Evolutionary conservation across 2,329 filamentous ascomycete species (phyloP).

Genomic region (Sordariomycetes sp.): DNA sequence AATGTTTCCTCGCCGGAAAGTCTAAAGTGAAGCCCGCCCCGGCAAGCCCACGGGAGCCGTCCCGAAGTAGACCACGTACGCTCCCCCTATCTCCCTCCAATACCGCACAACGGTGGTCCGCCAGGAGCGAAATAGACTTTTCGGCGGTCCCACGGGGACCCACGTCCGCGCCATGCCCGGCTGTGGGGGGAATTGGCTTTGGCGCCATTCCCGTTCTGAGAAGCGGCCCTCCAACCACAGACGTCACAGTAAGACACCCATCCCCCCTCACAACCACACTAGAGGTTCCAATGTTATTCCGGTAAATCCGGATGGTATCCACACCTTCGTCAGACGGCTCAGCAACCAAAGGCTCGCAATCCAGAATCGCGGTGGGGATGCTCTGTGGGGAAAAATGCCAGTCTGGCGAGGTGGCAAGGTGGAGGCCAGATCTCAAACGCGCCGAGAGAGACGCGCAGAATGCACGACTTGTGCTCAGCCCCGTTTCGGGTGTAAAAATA

Average conservation of each 20-base stretch:
- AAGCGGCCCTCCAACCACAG: not conserved
- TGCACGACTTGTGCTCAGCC: not conserved
- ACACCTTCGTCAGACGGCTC: not conserved
- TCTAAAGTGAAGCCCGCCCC: not conserved
- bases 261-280: not conserved
- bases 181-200: not conserved
- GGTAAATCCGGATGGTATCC: not conserved
- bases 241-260: not conserved
- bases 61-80: not conserved
- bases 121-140: not conserved
- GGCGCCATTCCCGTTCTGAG: not conserved
- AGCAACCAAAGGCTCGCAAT: not conserved
- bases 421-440: not conserved
- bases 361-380: not conserved
- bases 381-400: not conserved
- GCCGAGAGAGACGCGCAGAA: not conserved
- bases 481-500: not conserved
- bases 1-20: not conserved
- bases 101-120: not conserved
- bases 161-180: not conserved
- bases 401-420: not conserved
- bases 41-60: not conserved
- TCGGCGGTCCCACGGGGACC: not conserved
- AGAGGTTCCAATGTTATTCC: not conserved
- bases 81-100: not conserved